Conservation (phyloP, 495 filamentous ascomycete genomes). For the Evernia prunastri region DNA sequence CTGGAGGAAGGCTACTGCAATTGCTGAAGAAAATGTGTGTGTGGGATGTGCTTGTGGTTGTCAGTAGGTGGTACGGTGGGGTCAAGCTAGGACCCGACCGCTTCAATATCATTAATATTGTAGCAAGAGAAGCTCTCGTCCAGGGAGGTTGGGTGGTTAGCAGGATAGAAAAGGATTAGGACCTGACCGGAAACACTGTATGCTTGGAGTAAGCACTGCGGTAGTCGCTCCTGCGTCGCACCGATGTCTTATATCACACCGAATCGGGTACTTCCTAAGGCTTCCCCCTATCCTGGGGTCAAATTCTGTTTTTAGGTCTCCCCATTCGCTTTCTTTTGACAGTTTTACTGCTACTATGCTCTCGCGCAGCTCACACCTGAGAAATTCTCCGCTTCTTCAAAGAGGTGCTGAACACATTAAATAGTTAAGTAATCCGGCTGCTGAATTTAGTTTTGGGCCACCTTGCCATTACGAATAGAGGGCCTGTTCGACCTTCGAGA, state of each 20-base stretch:
- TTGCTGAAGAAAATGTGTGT: conserved; percentile 92
- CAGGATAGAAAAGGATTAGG: background rate
- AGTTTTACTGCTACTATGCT: background rate
- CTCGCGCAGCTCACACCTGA: background rate
- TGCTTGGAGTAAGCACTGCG: background rate
- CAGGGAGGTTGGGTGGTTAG: conserved; percentile 50
- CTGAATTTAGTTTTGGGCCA: too few species aligned
- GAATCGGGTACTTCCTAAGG: background rate
- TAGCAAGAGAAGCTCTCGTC: conserved; percentile 77
- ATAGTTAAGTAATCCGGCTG: too few species aligned
- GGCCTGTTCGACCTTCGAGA: background rate
- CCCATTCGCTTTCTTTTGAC: background rate
- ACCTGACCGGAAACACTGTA: background rate
- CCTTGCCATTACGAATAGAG: too few species aligned
- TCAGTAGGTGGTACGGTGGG: conserved; percentile 92
- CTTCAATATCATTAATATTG: conserved; percentile 82
- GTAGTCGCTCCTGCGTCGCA: background rate
- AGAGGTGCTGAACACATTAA: too few species aligned
- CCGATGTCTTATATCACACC: background rate
- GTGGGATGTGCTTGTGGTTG: conserved; percentile 89
- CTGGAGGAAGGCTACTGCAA: conserved; percentile 76
- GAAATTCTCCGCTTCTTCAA: background rate
- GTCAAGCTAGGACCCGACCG: conserved; percentile 78
- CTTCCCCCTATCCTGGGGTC: background rate
- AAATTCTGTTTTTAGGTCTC: background rate